Evolutionary conservation across 768 basidiomycete genomes (phyloP).

Genomic region (Cystoderma amianthinum): DNA sequence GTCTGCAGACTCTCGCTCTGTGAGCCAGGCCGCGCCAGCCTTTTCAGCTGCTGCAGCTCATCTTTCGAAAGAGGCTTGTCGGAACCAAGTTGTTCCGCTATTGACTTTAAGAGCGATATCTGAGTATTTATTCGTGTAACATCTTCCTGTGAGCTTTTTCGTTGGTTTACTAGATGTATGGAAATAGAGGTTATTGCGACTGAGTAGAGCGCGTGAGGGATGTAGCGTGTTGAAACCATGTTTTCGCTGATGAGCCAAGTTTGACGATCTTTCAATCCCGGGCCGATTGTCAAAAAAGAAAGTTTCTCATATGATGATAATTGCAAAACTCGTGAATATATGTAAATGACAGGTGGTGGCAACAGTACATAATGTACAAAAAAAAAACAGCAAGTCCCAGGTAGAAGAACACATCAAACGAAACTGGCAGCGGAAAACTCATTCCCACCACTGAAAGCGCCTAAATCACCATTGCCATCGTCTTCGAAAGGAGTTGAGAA

Average conservation of each 20-base stretch:
- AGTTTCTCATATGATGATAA: no score
- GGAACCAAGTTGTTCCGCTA: conserved; percentile 44
- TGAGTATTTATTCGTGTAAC: conserved; percentile 48
- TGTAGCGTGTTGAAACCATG: conserved; percentile 30
- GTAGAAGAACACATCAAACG: no score
- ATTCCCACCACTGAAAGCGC: not conserved
- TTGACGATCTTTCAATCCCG: no score
- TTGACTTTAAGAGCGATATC: conserved; percentile 55
- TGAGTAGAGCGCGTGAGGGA: conserved; percentile 61
- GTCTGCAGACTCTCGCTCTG: conserved; percentile 1
- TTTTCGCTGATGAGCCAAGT: not conserved
- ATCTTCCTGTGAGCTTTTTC: conserved; percentile 43
- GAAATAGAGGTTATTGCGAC: conserved; percentile 61
- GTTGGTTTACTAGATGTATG: conserved; percentile 55
- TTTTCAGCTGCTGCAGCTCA: conserved; percentile 49
- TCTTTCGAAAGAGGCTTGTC: conserved; percentile 34
- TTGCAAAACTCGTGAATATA: no score
- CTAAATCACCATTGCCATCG: conserved; percentile 3
- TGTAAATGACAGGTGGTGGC: no score
- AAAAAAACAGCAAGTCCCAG: no score
- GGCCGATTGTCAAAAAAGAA: no score
- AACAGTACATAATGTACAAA: no score
- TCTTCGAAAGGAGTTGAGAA: not conserved
- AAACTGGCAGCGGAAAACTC: no score
- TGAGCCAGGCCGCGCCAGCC: conserved; percentile 33